Percentiles rank a stretch among this genome's conserved stretches.
Conservation (phyloP, 495 filamentous ascomycete species). For the Tetracladium setigerum region DNA sequence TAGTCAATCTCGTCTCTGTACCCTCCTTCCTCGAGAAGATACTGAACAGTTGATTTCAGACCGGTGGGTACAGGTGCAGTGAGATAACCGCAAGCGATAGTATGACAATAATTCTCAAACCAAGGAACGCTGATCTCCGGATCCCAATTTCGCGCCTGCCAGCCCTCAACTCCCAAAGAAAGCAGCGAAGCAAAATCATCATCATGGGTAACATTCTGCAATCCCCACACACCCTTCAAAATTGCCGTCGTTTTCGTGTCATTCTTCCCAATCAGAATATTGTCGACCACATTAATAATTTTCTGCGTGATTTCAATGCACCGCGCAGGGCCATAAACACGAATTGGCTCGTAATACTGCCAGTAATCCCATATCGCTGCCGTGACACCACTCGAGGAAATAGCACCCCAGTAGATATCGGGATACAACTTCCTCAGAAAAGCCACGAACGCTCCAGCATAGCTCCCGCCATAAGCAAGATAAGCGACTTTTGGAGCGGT, state of each 20-base stretch:
- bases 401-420: conserved; percentile 59
- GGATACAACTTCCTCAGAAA: conserved; percentile 64
- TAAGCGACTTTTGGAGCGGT: conserved; percentile 51
- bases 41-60: conserved; percentile 32
- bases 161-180: conserved; percentile 39
- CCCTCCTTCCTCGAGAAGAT: conserved; percentile 46
- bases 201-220: conserved; percentile 47
- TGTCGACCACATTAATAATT: conserved; percentile 53
- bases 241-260: conserved; percentile 34
- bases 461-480: conserved; percentile 68
- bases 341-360: conserved; percentile 61
- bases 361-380: conserved; percentile 66
- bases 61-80: conserved; percentile 33
- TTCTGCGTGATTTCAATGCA: conserved; percentile 51
- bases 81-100: conserved; percentile 55
- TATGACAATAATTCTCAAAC: conserved; percentile 54
- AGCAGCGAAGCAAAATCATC: conserved; percentile 56
- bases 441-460: conserved; percentile 65
- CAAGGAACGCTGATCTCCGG: conserved; percentile 42
- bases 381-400: conserved; percentile 64
- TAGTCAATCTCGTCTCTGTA: conserved; percentile 38
- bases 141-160: conserved; percentile 67
- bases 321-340: conserved; percentile 36
- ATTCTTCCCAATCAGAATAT: conserved; percentile 49
- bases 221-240: conserved; percentile 54